Conservation (phyloP, 1,139 yeast species). For the Sugiyamaella japonica region DNA sequence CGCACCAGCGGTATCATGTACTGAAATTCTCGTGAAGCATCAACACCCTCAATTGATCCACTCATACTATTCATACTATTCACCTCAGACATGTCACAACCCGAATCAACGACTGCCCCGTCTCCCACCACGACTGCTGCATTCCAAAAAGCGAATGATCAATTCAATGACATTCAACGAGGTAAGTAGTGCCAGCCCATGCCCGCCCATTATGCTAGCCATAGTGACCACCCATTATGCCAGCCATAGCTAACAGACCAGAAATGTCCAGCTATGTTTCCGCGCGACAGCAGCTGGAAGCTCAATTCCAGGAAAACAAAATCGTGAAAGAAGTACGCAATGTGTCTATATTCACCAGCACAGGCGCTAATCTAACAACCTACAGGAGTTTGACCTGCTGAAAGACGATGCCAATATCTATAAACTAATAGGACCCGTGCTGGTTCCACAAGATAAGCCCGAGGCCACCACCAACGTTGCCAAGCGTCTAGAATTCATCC, state of each 20-base stretch:
- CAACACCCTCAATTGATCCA: no score
- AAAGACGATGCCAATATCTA: constrained; percentile 69
- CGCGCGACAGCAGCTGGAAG: constrained; percentile 61
- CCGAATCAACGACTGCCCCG: neutral
- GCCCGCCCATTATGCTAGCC: neutral
- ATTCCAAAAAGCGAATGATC: constrained; percentile 35
- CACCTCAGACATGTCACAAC: constrained; percentile 19
- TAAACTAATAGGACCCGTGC: constrained; percentile 88
- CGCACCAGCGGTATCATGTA: no score
- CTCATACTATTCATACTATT: neutral
- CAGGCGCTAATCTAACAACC: neutral
- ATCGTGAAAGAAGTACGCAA: constrained; percentile 61
- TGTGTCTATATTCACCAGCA: neutral
- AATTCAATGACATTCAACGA: constrained; percentile 37
- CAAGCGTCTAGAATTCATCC: constrained; percentile 85
- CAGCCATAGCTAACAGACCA: constrained; percentile 4
- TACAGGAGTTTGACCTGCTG: constrained; percentile 61
- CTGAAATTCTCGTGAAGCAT: no score
- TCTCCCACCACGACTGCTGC: constrained; percentile 15
- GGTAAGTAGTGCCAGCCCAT: constrained; percentile 29
- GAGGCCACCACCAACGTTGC: constrained; percentile 84
- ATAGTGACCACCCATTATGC: neutral
- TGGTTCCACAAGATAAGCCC: constrained; percentile 78
- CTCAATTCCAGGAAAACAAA: constrained; percentile 81
- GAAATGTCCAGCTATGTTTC: constrained; percentile 30